Conservation (phyloP, 805 yeast genomes). For the Helenozyma baotianmanensis region DNA sequence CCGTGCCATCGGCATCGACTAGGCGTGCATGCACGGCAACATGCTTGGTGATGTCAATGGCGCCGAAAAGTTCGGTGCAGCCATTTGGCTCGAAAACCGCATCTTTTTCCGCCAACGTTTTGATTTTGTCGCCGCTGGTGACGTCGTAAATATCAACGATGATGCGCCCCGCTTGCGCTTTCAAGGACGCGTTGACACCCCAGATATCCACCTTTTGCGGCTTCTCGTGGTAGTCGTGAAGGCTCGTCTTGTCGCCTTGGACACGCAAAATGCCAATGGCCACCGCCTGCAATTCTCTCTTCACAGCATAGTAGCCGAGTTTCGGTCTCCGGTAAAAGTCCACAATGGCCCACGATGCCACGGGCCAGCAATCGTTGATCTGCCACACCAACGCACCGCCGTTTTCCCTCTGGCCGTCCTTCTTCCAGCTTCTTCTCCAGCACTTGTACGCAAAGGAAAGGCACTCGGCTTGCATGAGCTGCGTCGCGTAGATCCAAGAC, state of each 20-base stretch:
- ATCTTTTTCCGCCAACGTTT: too few species aligned
- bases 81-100: too few species aligned
- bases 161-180: conserved; percentile 14
- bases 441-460: conserved; percentile 41
- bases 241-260: conserved; percentile 5
- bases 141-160: background rate
- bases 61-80: too few species aligned
- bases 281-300: conserved; percentile 35
- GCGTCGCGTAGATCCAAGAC: conserved; percentile 48
- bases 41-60: conserved; percentile 1
- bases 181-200: conserved; percentile 33
- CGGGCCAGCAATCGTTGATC: conserved; percentile 52
- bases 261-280: conserved; percentile 26
- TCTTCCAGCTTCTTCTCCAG: conserved; percentile 46
- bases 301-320: conserved; percentile 44
- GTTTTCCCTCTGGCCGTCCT: conserved; percentile 26
- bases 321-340: conserved; percentile 42
- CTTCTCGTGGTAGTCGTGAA: conserved; percentile 22
- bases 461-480: conserved; percentile 50
- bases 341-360: conserved; percentile 46
- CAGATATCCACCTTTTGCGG: conserved; percentile 33
- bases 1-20: conserved; percentile 10
- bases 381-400: conserved; percentile 55
- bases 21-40: conserved; percentile 16
- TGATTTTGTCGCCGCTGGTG: too few species aligned